Base-by-base conservation (phyloP, 805 yeast genomes). In the Myxozyma neotropica region DNA sequence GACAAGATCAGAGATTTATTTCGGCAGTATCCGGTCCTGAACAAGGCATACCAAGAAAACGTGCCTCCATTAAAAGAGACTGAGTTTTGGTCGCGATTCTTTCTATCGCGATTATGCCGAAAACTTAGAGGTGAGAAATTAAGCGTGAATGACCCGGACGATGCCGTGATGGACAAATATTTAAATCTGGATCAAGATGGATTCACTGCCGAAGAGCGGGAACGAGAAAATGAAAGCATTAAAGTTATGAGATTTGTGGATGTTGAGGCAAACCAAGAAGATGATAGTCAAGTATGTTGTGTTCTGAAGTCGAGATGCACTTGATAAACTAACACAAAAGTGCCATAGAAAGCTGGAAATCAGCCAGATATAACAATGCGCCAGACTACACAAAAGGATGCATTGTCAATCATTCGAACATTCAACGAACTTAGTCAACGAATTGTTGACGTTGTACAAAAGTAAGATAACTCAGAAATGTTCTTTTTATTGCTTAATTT, bases 1-100 rank as follows among this genome's bases (percentile, higher is more conserved):
- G 97, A 92, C 61, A 91, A 87, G 61, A 92, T 94, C 69, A 85
- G 83, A 57, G 95, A 88, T 64, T 90, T 94, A 23, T 92, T 94
- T 71, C 89, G 86, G 53, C 96, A 93, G 59, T 94, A 93, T 70
- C 99, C 99, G 0, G 83, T 92, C 39, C 95, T 94, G 26, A 83
- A 89, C 61, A 83, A 82, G 63, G 98, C 98, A 0, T 94, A 88
- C 70, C 85, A 83, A 59, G 99, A 94, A 55, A 85, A 85, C 58
- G 99, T 94, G 3, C 99, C 98, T 0, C 85, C 86, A 62, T 79
- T 94, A 54, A 81, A 83, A 49, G 98, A 94, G 71, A 92, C 93
- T 43, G 96, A 88, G 70, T 94, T 94, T 68, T 94, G 99, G 99
- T 89, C 96, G 10, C 78, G 97, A 63, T 94, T 94, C 69, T 94